These are phyloP conservation scores for Solanum pinnatisectum DNA, from an alignment of 257 asterid species.

Conservation along the genomic window DNA sequence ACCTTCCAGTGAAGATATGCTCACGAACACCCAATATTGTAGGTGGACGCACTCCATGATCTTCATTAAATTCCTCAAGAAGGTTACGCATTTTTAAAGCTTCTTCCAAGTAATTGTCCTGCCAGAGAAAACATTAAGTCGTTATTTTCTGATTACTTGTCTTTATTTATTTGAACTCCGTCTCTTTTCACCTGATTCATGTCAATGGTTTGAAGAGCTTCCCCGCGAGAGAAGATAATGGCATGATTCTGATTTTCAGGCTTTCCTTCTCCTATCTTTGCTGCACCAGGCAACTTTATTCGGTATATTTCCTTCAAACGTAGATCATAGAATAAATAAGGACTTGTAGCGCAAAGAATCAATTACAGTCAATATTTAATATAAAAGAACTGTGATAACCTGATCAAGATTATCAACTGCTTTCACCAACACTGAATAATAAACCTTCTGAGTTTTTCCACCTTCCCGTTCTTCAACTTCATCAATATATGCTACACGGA, in stretches of 20 bases:
- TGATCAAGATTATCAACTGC: slow-evolving; percentile 98
- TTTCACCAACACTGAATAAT: slow-evolving; percentile 87
- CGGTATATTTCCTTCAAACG: slow-evolving; percentile 86
- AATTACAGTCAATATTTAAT: neutral
- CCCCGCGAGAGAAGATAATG: slow-evolving; percentile 84
- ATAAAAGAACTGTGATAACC: slow-evolving; percentile 31
- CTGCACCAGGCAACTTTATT: slow-evolving; percentile 89
- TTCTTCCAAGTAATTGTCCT: slow-evolving; percentile 97
- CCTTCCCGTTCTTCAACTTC: slow-evolving; percentile 92
- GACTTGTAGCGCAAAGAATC: neutral
- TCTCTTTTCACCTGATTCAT: slow-evolving; percentile 80
- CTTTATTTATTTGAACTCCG: slow-evolving; percentile 5
- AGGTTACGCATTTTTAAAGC: slow-evolving; percentile 97
- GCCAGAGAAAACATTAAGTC: slow-evolving; percentile 10
- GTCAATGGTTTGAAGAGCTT: slow-evolving; percentile 98
- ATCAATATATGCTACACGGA: slow-evolving; percentile 95
- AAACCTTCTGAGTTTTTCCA: slow-evolving; percentile 69
- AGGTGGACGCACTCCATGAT: slow-evolving; percentile 95
- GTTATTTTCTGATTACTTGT: slow-evolving; percentile 1
- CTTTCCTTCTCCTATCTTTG: slow-evolving; percentile 95
- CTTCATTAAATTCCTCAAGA: slow-evolving; percentile 92
- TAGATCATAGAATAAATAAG: slow-evolving; percentile 18
- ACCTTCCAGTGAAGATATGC: slow-evolving; percentile 98
- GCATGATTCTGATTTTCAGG: slow-evolving; percentile 99
- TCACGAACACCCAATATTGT: slow-evolving; percentile 95